Base-by-base conservation (phyloP, 179 eudicot species). In the Beta lomatogona region DNA sequence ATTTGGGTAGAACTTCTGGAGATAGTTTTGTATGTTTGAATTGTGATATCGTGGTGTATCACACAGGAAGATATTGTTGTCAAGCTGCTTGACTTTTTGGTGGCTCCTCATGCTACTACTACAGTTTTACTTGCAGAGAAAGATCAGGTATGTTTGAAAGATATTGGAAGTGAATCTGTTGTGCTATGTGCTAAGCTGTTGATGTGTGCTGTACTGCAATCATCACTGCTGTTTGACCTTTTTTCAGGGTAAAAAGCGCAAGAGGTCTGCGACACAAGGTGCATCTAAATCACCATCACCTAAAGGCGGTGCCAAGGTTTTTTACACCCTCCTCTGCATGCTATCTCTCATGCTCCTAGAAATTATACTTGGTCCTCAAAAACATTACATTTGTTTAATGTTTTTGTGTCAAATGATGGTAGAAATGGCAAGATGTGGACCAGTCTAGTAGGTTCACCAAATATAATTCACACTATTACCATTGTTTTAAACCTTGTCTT, bases 71-170 rank as follows among this genome's bases (percentile, higher is more conserved):
- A 93, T 73, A 81, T 92, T 69, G 85, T 94, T 75, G 86, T 64
- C 31, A 96, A 90, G 90, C 89, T 96, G 88, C 71, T 93, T 22
- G 97, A 94, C 44, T 96, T 96, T 86, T 86, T 96, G 94, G 86
- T 85, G 83, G 91, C 92, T 55, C 99, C 99, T 86, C 92, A 94
- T 86, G 89, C 97, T 72, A 94, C 97, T 0, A 91, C 96, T 68
- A 81, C 89, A 10, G 97, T 89, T 69, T 80, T 91, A 73, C 98
- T 94, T 81, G 90, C 98, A 41, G 99, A 93, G 68, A 90, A 96
- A 82, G 97, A 94, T 44, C 97, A 91, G 99, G 99, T 93, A 79
- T 59, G 82, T 82, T 75, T 78, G 74, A 46, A 22, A 46, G 36
- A 65, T 58, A 58, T 65, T 31, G 41, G 46, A 72, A 65, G 77